A percentile compares a stretch with the other conserved stretches of the same genome.
These are phyloP conservation scores for Cytospora schulzeri DNA, from an alignment of 2,329 filamentous ascomycete genomes.

Conservation along the genomic window DNA sequence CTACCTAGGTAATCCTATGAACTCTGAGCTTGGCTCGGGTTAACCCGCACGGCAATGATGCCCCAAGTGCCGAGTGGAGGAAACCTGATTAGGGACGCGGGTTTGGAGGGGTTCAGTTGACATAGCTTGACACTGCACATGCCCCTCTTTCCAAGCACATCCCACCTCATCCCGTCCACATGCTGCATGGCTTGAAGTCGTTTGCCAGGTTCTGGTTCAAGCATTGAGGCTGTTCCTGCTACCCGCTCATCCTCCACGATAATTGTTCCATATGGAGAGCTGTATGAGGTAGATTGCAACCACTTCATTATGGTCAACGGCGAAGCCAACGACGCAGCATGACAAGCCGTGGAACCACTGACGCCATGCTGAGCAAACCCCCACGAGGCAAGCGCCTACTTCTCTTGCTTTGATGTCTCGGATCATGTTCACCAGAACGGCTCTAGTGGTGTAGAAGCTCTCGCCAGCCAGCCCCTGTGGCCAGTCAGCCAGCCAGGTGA, in stretches of 20 bases:
- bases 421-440: neutral
- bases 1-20: no score
- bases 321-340: neutral
- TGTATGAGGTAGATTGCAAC: slow-evolving; percentile 1
- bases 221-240: neutral
- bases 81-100: neutral
- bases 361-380: slow-evolving; percentile 5
- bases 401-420: neutral
- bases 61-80: neutral
- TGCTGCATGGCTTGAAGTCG: neutral
- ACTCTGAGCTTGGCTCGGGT: neutral
- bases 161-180: neutral
- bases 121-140: neutral
- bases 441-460: neutral
- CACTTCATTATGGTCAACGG: neutral
- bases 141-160: neutral
- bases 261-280: neutral
- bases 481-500: neutral
- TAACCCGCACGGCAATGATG: neutral
- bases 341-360: slow-evolving; percentile 14
- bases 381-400: neutral
- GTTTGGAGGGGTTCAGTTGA: neutral
- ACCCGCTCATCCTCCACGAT: neutral
- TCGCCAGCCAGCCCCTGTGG: neutral
- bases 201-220: no score